These are phyloP conservation scores for Euptelea pleiosperma DNA, from an alignment of 164 flowering plant genomes.

Conservation along the genomic window DNA sequence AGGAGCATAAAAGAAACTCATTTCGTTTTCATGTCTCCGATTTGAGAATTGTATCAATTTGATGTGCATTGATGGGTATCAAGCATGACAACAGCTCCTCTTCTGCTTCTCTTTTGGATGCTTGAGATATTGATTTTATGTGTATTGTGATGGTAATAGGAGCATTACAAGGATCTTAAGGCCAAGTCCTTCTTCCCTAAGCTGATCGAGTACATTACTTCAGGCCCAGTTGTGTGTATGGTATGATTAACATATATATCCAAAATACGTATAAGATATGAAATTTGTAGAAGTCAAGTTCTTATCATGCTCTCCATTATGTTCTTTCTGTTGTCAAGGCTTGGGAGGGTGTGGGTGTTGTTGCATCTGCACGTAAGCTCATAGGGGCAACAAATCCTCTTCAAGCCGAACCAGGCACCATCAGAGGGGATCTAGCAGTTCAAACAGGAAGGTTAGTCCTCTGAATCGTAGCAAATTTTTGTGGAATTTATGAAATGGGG, in stretches of 20 bases:
- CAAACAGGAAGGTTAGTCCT: conserved; percentile 87
- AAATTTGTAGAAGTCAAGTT: neutral
- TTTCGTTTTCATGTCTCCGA: neutral
- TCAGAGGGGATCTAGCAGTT: conserved; percentile 95
- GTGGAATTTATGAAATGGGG: neutral
- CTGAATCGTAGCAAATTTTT: neutral
- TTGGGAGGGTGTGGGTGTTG: conserved; percentile 97
- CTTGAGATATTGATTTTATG: neutral
- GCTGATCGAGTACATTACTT: conserved; percentile 80
- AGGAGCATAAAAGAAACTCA: neutral
- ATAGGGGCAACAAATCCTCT: conserved; percentile 96
- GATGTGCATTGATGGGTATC: no score
- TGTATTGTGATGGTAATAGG: conserved; percentile 40
- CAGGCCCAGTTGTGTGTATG: conserved; percentile 99
- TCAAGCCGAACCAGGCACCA: conserved; percentile 95
- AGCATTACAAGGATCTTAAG: conserved; percentile 91
- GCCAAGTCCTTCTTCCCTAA: conserved; percentile 81
- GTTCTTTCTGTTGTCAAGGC: conserved; percentile 45
- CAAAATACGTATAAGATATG: no score
- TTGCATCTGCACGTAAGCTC: conserved; percentile 91
- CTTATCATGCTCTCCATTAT: neutral
- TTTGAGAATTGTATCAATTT: no score
- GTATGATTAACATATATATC: conserved; percentile 34
- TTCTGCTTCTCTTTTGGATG: neutral
- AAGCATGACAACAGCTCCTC: no score